Base-by-base conservation (phyloP, 2,329 filamentous ascomycete genomes). In the Talaromyces sp. region DNA sequence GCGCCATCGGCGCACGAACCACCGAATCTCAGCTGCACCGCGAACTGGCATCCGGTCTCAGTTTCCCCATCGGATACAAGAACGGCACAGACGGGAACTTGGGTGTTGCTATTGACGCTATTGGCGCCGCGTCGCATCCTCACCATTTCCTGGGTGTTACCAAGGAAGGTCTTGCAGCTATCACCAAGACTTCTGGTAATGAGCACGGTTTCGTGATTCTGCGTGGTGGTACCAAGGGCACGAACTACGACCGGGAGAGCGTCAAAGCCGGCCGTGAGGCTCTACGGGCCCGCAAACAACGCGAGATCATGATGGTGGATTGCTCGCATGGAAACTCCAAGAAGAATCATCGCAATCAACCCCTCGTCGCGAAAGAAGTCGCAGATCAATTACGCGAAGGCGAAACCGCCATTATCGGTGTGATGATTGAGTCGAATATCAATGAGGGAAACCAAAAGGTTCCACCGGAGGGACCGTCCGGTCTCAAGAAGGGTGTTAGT, bases 401-500 rank as follows among this genome's bases (percentile, higher is more conserved):
- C 67, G 92, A 99, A 82, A 89, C 87, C 66, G 89, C 88, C 69
- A 96, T 99, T 73, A 87, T 98, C 70, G 95, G 93, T 77, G 92
- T 98, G 75, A 99, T 99, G 94, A 96, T 99, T 72, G 94, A 99
- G 84, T 97, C 92, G 75, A 94, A 98, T 81, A 94, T 98, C 84
- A 88, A 94, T 79, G 95, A 97, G 81, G 89, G 87, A 73, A 92
- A 89, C 84, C 90, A 93, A 76, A 97, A 97, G 83, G 91, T 96
- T 0, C 92, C 93, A 0, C 78, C 88, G 0, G 92, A 96, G 79
- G 94, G 93, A 8, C 90, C 91, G 7, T 78, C 87, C 0, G 91
- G 80, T 7, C 84, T 97, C 61, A 91, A 93, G 84, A 92, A 91
- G 81, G 93, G 93, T 71, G 91, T 97, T 74, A 94, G 90, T 79